Evolutionary conservation across 345 rosid genomes (phyloP), one percentile per base, ranked within the genome.

Genomic region (Salix caprea): DNA sequence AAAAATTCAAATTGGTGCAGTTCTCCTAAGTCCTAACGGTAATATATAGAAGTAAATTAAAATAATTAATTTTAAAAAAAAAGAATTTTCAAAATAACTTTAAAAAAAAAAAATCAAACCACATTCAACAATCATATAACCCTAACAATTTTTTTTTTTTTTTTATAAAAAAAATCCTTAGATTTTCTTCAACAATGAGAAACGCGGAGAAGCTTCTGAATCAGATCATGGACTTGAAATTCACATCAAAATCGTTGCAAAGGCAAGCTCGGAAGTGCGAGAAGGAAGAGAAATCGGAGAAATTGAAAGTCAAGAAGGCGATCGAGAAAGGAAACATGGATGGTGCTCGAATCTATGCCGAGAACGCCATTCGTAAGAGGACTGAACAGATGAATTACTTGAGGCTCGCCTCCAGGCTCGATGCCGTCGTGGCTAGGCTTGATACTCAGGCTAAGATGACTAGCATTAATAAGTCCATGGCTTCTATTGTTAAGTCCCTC

Each of bases 341-440:
- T 74, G 99, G 99, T 19, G 99, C 94, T 52, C 88, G 99, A 82
- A 93, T 96, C 94, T 96, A 96, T 70, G 98, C 98, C 4, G 99
- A 93, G 88, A 96, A 92, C 82, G 90, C 97, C 69, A 96, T 96
- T 80, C 89, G 99, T 24, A 96, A 93, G 85, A 89, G 98, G 28
- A 89, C 88, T 77, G 99, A 96, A 89, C 99, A 93, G 92, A 91
- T 96, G 99, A 96, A 96, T 81, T 96, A 91, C 79, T 96, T 96
- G 23, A 90, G 97, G 58, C 94, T 96, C 61, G 83, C 99, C 39
- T 96, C 97, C 37, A 87, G 99, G 36, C 91, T 96, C 5, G 99
- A 96, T 58, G 99, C 99, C 69, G 98, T 93, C 62, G 99, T 96
- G 40, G 93, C 98, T 52, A 86, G 99, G 37, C 89, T 93, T 23